A percentile compares a stretch with the other conserved stretches of the same genome.
Evolutionary conservation across 768 basidiomycete species (phyloP).

Genomic region (Mycena galopus): DNA sequence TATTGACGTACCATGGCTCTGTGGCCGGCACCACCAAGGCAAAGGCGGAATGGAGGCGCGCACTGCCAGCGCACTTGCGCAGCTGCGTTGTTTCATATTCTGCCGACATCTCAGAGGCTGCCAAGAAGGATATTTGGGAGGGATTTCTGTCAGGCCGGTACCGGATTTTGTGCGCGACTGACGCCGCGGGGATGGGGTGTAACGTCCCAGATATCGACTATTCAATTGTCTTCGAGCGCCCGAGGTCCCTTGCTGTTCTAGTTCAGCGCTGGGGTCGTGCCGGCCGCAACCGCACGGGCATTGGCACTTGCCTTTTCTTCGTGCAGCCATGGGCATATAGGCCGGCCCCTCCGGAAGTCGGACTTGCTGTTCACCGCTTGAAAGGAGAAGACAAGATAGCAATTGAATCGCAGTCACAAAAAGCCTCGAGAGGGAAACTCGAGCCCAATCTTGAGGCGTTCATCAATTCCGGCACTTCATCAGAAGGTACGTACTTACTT

Average conservation of each 20-base stretch:
- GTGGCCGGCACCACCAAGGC: not conserved
- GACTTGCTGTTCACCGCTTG: not conserved
- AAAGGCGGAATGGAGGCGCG: not conserved
- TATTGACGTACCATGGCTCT: not conserved
- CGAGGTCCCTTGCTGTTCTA: conserved; percentile 27
- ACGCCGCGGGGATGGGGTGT: conserved; percentile 51
- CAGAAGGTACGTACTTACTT: conserved; percentile 6
- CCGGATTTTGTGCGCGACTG: conserved; percentile 44
- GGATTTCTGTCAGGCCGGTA: conserved; percentile 19
- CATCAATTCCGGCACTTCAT: conserved; percentile 27
- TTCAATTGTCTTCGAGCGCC: conserved; percentile 40
- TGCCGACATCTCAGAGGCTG: not conserved
- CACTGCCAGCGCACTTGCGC: not conserved
- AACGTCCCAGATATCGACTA: conserved; percentile 43
- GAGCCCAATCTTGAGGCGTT: conserved; percentile 26
- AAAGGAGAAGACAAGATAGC: conserved; percentile 4
- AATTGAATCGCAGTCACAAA: conserved; percentile 9
- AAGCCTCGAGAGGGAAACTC: conserved; percentile 20
- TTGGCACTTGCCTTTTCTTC: conserved; percentile 13
- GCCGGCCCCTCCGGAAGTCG: conserved; percentile 4
- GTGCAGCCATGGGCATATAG: conserved; percentile 36
- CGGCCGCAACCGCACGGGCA: not conserved
- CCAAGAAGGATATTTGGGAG: not conserved
- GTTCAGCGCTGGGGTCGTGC: conserved; percentile 35
- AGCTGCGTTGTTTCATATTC: not conserved